Evolutionary conservation across 2,329 filamentous ascomycete species (phyloP).

Genomic region (Beauveria rudraprayagi): DNA sequence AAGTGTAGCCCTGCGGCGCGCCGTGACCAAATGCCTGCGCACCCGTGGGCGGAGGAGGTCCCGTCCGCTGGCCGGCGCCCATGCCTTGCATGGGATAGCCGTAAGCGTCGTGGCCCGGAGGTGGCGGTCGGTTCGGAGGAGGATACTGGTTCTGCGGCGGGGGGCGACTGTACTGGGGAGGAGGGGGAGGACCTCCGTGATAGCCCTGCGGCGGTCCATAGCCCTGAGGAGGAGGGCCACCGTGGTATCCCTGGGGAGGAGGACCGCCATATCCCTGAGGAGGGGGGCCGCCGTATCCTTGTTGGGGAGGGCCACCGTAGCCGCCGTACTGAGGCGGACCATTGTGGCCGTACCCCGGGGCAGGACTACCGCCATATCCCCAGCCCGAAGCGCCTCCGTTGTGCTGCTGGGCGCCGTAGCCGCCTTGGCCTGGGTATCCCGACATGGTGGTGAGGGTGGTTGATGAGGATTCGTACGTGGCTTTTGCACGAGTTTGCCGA

Average conservation of each 20-base stretch:
- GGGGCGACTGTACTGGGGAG: conserved; percentile 17
- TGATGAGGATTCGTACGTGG: conserved; percentile 1
- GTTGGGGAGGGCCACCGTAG: conserved; percentile 17
- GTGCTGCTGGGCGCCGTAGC: conserved; percentile 26
- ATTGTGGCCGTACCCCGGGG: conserved; percentile 17
- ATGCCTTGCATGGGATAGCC: conserved; percentile 34
- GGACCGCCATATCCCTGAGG: conserved; percentile 15
- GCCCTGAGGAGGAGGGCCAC: conserved; percentile 16
- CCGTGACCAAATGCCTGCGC: conserved; percentile 58
- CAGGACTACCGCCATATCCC: conserved; percentile 24
- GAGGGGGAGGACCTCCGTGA: conserved; percentile 12
- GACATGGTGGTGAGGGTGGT: conserved; percentile 24
- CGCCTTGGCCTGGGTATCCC: conserved; percentile 34
- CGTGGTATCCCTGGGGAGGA: conserved; percentile 18
- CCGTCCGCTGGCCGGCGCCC: conserved; percentile 20
- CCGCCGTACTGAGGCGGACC: conserved; percentile 20
- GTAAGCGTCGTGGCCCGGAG: conserved; percentile 36
- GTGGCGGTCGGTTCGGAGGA: conserved; percentile 26
- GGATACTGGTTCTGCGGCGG: conserved; percentile 16
- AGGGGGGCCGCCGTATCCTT: conserved; percentile 15
- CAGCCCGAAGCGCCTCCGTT: conserved; percentile 21
- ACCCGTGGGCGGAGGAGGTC: conserved; percentile 38
- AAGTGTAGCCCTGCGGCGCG: conserved; percentile 60
- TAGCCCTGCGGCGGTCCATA: conserved; percentile 16
- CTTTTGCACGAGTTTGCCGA: neutral